Conservation (phyloP, 345 rosid species). For the Chamaenerion angustifolium region DNA sequence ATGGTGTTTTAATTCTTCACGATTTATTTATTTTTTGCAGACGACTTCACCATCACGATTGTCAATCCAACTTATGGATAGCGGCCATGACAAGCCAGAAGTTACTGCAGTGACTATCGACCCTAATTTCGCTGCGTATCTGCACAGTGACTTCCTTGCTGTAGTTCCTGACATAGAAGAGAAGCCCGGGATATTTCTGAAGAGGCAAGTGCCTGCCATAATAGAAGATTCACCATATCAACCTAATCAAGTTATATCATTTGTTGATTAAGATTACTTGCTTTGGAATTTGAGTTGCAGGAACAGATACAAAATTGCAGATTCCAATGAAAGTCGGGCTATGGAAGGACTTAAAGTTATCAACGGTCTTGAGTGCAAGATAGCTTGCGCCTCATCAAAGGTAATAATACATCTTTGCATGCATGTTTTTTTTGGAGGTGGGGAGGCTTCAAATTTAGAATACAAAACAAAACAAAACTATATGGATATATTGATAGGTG, state of each 20-base stretch:
- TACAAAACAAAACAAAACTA: too few relatives aligned
- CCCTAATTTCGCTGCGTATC: conserved; percentile 67
- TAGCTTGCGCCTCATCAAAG: conserved; percentile 88
- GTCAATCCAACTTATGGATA: conserved; percentile 84
- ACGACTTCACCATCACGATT: conserved; percentile 36
- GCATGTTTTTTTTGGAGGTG: too few relatives aligned
- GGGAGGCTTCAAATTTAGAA: too few relatives aligned
- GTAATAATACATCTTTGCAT: conserved; percentile 18
- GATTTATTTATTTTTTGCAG: conserved; percentile 24
- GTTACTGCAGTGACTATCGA: conserved; percentile 76
- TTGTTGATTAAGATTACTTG: too few relatives aligned
- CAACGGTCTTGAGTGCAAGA: conserved; percentile 88
- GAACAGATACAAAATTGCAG: conserved; percentile 34
- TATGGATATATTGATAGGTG: conserved; percentile 26
- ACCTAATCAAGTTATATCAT: too few relatives aligned
- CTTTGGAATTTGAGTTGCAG: conserved; percentile 20
- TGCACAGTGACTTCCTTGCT: conserved; percentile 56
- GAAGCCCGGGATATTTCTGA: conserved; percentile 53
- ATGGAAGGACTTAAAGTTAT: conserved; percentile 44
- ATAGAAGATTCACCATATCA: too few relatives aligned
- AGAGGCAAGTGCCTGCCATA: conserved; percentile 42
- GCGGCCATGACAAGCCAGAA: conserved; percentile 84
- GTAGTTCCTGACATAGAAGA: conserved; percentile 40
- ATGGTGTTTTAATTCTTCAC: neutral
- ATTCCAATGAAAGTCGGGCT: conserved; percentile 28